A percentile compares a stretch with the other conserved stretches of the same genome.
Evolutionary conservation across 2,329 filamentous ascomycete species (phyloP).

Genomic region (Triangularia verruculosa): DNA sequence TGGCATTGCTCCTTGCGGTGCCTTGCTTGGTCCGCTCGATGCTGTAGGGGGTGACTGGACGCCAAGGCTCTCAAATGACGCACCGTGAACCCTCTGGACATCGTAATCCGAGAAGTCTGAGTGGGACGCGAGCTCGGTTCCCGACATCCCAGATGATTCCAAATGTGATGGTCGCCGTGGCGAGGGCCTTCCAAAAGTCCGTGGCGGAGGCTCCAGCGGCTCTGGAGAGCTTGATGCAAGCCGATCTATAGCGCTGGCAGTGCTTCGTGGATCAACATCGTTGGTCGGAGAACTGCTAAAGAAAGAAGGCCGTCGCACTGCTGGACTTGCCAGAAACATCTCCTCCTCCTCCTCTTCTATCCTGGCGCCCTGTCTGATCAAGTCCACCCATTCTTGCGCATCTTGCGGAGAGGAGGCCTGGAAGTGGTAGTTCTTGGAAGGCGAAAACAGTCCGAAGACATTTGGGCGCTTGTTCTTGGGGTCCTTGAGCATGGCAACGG

Average conservation of each 20-base stretch:
- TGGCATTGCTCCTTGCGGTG: conserved; percentile 40
- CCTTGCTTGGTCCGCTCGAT: conserved; percentile 33
- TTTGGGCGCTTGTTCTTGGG: conserved; percentile 83
- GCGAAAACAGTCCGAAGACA: conserved; percentile 89
- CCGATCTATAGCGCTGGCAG: conserved; percentile 39
- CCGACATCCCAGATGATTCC: conserved; percentile 62
- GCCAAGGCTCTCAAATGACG: conserved; percentile 51
- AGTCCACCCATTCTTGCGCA: conserved; percentile 79
- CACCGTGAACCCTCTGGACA: conserved; percentile 44
- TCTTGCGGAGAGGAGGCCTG: conserved; percentile 72
- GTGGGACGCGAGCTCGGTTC: conserved; percentile 69
- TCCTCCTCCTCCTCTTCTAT: conserved; percentile 89
- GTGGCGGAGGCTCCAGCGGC: conserved; percentile 42
- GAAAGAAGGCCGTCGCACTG: conserved; percentile 49
- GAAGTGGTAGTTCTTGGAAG: conserved; percentile 87
- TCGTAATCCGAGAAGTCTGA: conserved; percentile 83
- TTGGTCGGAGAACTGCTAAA: conserved; percentile 19
- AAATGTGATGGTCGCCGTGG: conserved; percentile 58
- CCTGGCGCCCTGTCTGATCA: conserved; percentile 74
- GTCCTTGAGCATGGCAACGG: conserved; percentile 83
- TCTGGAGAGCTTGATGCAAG: conserved; percentile 61
- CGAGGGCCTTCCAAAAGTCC: conserved; percentile 32
- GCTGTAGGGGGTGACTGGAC: conserved; percentile 36
- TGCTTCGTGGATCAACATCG: not conserved
- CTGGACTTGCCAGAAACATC: conserved; percentile 68